phyloP scores from a whole-genome alignment of 164 flowering plant species.

The Tetracentron sinense region DNA sequence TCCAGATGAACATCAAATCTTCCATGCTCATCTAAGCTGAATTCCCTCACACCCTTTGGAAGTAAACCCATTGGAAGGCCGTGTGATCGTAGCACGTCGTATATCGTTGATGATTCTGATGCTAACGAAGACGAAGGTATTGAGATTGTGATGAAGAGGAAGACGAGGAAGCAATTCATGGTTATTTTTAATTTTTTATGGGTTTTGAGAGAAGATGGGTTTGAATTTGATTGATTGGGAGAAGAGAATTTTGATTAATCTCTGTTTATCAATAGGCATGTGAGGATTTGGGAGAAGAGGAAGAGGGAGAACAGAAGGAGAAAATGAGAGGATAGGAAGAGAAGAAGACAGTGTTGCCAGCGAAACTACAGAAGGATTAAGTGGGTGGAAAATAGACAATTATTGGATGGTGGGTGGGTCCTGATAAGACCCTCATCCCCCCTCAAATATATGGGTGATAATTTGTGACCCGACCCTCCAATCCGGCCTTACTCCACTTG shows the following conservation, averaged over 20 bases:
- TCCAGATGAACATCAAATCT: slow-evolving; percentile 36
- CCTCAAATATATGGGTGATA: no score
- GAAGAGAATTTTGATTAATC: background rate
- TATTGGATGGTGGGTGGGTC: slow-evolving; percentile 13
- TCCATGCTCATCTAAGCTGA: slow-evolving; percentile 25
- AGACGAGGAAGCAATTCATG: no score
- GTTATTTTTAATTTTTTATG: background rate
- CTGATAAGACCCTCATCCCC: background rate
- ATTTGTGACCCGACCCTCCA: no score
- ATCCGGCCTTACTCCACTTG: no score
- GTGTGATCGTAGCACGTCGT: slow-evolving; percentile 29
- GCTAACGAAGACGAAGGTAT: background rate
- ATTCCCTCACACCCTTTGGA: slow-evolving; percentile 40
- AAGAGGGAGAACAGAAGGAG: background rate
- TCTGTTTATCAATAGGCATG: background rate
- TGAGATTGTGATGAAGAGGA: background rate
- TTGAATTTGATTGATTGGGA: background rate
- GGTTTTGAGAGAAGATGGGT: slow-evolving; percentile 2
- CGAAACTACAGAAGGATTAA: slow-evolving; percentile 9
- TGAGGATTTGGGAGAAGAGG: background rate
- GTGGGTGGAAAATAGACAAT: slow-evolving; percentile 15
- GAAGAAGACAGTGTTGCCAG: slow-evolving; percentile 25
- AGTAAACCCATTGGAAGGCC: slow-evolving; percentile 39
- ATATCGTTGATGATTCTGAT: slow-evolving; percentile 15
- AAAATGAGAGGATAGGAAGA: background rate